Conservation (phyloP, 192 early-diverging fungal genomes). For the Dissophora ornata region DNA sequence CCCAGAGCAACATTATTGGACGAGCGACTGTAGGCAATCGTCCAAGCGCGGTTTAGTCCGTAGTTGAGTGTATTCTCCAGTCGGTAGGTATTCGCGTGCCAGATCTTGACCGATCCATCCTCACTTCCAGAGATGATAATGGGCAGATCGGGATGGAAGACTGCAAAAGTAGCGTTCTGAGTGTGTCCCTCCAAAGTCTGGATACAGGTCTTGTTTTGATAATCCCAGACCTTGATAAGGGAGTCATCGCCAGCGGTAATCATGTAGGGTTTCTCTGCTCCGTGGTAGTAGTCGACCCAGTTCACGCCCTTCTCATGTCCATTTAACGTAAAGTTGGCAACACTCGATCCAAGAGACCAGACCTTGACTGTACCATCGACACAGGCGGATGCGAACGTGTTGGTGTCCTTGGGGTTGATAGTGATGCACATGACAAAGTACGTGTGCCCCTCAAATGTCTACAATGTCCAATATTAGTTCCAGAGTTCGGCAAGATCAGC, state of each 20-base stretch:
- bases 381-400: slow-evolving; percentile 98
- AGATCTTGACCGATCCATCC: slow-evolving; percentile 94
- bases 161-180: slow-evolving; percentile 90
- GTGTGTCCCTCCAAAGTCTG: slow-evolving; percentile 98
- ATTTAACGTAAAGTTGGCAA: slow-evolving; percentile 96
- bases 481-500: background rate
- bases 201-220: slow-evolving; percentile 99
- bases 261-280: slow-evolving; percentile 97
- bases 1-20: slow-evolving; percentile 96
- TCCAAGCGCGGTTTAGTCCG: slow-evolving; percentile 98
- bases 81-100: slow-evolving; percentile 98
- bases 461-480: background rate
- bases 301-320: slow-evolving; percentile 99
- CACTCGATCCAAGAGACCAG: slow-evolving; percentile 93
- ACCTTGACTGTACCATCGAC: slow-evolving; percentile 97
- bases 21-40: slow-evolving; percentile 84
- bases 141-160: slow-evolving; percentile 96
- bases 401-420: slow-evolving; percentile 99
- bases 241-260: slow-evolving; percentile 96
- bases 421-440: slow-evolving; percentile 98
- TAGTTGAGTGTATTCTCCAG: slow-evolving; percentile 98
- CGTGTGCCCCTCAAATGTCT: slow-evolving; percentile 97
- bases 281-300: slow-evolving; percentile 97
- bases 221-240: slow-evolving; percentile 97
- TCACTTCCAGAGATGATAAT: slow-evolving; percentile 96